Base-by-base conservation (phyloP, 352 stramenopile species). In the Phytophthora pisi region DNA sequence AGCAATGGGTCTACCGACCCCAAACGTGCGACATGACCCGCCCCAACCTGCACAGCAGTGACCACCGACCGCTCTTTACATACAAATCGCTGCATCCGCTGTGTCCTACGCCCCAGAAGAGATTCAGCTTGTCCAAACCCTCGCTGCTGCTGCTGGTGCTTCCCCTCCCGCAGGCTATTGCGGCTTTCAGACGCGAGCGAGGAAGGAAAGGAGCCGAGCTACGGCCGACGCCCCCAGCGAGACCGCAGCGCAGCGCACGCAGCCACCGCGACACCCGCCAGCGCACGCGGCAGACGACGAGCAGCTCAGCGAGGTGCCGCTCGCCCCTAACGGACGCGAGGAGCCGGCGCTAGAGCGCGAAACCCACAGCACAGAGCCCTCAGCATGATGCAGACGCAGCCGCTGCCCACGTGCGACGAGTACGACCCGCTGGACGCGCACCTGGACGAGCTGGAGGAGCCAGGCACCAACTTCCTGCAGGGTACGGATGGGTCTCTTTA, bases 401-500 rank as follows among this genome's bases (percentile, higher is more conserved):
- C 74, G 51, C 64, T 89, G 51, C 79, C 76, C 36, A 77, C 72
- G 40, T 86, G 75, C 66, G 64, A 86, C 42, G 83, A 93, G 71
- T 85, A 88, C 64, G 82, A 92, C 64, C 71, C 82, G 50, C 76
- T 93, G 60, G 83, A 91, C 53, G 80, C 81, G 42, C 79, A 92
- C 52, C 58, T 93, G 30, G 81, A 90, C 16, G 85, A 91, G 60
- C 72, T 93, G 51, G 84, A 93, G 58, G 81, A 87, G 51, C 79
- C 84, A 4, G 85, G 82, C 18, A 55, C 76, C 34, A 89, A 86
- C 42, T 84, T 92, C 38, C 75, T 93, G 15, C 81, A 90, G 78
- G 82, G 82, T 91, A 56, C 28, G 58, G 10, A 11, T 0, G 1
- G 11, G 36, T n/a, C 15, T 42, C 11, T 42, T 42, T 42, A 16